Percentiles rank a stretch among this genome's conserved stretches.
These are phyloP conservation scores for Podila clonocystis DNA, from an alignment of 192 early-diverging fungal species.

Conservation along the genomic window DNA sequence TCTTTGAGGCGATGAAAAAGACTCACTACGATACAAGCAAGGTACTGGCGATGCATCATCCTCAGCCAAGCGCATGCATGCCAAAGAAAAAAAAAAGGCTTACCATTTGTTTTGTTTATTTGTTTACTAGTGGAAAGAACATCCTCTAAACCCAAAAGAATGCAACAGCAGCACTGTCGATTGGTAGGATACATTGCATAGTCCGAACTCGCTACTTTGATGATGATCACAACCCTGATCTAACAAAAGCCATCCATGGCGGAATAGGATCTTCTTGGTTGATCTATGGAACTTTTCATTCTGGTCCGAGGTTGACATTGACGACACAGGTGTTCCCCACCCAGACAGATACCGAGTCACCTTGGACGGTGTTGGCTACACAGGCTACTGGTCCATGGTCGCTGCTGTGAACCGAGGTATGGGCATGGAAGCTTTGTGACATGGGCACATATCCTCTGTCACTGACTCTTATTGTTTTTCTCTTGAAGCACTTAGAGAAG, in stretches of 20 bases:
- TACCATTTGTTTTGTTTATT: not conserved
- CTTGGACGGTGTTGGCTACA: constrained; percentile 65
- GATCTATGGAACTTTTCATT: constrained; percentile 91
- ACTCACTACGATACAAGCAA: constrained; percentile 62
- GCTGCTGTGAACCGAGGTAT: constrained; percentile 78
- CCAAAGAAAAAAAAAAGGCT: not conserved
- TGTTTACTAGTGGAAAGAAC: constrained; percentile 41
- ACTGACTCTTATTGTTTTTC: not conserved
- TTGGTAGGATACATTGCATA: constrained; percentile 43
- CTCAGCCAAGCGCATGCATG: not conserved
- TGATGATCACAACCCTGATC: not conserved
- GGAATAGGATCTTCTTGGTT: constrained; percentile 79
- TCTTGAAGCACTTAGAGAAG: constrained; percentile 60
- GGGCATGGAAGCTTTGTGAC: not conserved
- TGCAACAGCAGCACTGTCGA: constrained; percentile 67
- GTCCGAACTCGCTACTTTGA: not conserved
- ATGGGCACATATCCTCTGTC: not conserved
- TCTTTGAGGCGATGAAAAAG: constrained; percentile 69
- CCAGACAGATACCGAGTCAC: constrained; percentile 68
- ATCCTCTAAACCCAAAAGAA: constrained; percentile 67
- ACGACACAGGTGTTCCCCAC: constrained; percentile 49
- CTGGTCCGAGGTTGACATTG: constrained; percentile 72
- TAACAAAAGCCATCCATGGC: too few relatives aligned
- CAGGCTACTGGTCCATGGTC: constrained; percentile 87
- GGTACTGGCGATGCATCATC: constrained; percentile 17